phyloP scores from a whole-genome alignment of 2,329 filamentous ascomycete genomes.

The Cladophialophora yegresii region DNA sequence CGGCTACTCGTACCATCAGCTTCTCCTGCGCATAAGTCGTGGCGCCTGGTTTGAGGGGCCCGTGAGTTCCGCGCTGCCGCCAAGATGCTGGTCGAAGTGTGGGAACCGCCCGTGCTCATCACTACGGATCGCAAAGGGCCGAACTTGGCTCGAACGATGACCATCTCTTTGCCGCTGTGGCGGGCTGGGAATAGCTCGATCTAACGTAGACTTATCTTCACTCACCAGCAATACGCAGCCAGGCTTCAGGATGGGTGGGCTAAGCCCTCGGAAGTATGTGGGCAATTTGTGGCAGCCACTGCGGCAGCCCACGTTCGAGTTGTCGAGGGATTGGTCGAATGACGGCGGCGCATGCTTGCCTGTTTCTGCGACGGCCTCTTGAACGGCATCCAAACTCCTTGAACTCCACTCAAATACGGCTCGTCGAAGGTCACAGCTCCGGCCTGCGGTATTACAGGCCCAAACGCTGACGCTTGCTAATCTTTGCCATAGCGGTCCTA shows the following conservation, averaged over 20 bases:
- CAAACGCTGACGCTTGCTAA: conserved; percentile 28
- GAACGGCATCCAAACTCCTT: conserved; percentile 19
- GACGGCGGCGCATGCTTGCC: conserved; percentile 25
- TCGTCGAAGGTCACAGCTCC: conserved; percentile 20
- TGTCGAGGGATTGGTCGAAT: conserved; percentile 27
- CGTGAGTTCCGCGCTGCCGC: conserved; percentile 14
- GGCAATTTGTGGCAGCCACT: conserved; percentile 28
- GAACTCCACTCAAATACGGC: conserved; percentile 20
- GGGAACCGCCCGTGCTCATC: background rate
- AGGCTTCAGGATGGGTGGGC: conserved; percentile 8
- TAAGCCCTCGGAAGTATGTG: conserved; percentile 8
- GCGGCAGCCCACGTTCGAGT: conserved; percentile 28
- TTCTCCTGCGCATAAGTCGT: conserved; percentile 15
- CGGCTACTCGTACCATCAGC: conserved; percentile 21
- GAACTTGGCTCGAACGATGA: conserved; percentile 2
- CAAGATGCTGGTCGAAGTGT: conserved; percentile 14
- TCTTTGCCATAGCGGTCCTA: conserved; percentile 29
- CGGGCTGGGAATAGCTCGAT: conserved; percentile 5
- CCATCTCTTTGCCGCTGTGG: conserved; percentile 16
- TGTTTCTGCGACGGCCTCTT: conserved; percentile 28
- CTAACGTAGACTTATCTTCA: background rate
- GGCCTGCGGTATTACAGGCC: conserved; percentile 17
- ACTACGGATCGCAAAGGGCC: conserved; percentile 2
- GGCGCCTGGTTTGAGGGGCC: conserved; percentile 18
- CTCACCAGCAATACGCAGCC: conserved; percentile 4